Evolutionary conservation across 108 stramenopile genomes (phyloP).

Genomic region (Pseudonitzschia delicatissima): DNA sequence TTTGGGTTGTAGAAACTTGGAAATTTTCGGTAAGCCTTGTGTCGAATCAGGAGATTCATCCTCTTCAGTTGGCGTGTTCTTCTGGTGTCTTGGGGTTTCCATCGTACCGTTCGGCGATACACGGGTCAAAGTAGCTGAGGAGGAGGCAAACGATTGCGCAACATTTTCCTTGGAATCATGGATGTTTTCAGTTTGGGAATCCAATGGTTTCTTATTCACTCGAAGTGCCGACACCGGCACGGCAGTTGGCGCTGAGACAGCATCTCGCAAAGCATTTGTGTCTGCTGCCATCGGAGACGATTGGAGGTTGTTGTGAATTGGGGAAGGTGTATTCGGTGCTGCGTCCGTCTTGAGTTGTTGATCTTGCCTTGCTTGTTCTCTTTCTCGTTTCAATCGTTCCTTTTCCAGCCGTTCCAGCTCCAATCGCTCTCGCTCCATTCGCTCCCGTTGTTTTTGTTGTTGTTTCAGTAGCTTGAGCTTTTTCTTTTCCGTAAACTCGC

Average conservation of each 20-base stretch:
- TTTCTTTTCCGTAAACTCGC: not conserved
- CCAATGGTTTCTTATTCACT: not conserved
- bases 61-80: not conserved
- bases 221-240: not conserved
- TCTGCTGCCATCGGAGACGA: slow-evolving; percentile 18
- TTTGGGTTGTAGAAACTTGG: slow-evolving; percentile 14
- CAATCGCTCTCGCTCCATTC: not conserved
- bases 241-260: slow-evolving; percentile 11
- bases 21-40: not conserved
- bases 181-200: not conserved
- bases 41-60: not conserved
- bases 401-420: not conserved
- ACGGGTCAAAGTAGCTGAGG: not conserved
- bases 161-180: no score
- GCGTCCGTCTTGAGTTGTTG: not conserved
- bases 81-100: not conserved
- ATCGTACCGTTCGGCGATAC: not conserved
- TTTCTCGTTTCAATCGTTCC: not conserved
- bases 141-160: no score
- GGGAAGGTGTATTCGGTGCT: not conserved
- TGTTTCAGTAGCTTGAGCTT: not conserved
- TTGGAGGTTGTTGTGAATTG: not conserved
- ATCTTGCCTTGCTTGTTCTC: not conserved
- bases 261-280: slow-evolving; percentile 11
- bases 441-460: not conserved